Evolutionary conservation across 495 filamentous ascomycete genomes (phyloP).

Genomic region (Elasticomyces elasticus): DNA sequence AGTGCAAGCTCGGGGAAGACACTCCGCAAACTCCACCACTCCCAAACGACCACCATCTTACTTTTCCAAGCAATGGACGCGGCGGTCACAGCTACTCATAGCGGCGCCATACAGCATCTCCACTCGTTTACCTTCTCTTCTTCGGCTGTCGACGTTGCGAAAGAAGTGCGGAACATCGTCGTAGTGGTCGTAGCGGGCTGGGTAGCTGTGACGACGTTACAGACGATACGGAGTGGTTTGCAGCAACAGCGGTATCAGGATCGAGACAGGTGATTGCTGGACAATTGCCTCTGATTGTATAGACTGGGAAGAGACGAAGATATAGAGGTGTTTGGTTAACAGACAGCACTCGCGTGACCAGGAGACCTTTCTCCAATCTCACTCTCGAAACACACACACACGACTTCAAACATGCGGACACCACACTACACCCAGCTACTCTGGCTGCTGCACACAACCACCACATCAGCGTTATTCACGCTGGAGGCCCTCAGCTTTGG

Average conservation of each 20-base stretch:
- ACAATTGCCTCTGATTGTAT: not conserved
- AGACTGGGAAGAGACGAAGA: not conserved
- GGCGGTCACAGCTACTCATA: constrained; percentile 7
- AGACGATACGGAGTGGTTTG: not conserved
- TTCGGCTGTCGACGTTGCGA: constrained; percentile 16
- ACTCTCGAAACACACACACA: not conserved
- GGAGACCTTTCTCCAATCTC: not conserved
- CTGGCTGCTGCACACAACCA: constrained; percentile 27
- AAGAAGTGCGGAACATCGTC: constrained; percentile 35
- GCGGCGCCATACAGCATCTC: constrained; percentile 15
- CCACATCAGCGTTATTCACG: constrained; percentile 50
- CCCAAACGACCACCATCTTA: not conserved
- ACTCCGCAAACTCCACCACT: not conserved
- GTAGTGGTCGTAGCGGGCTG: constrained; percentile 17
- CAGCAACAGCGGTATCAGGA: not conserved
- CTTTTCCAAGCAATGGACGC: not conserved
- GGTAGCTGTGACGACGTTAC: constrained; percentile 15
- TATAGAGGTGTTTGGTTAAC: too few species aligned
- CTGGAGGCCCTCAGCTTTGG: constrained; percentile 70
- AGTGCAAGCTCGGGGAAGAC: not conserved
- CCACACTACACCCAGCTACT: not conserved
- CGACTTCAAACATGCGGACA: not conserved
- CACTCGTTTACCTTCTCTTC: constrained; percentile 16
- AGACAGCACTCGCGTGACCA: not conserved
- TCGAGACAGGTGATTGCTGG: constrained; percentile 1